A percentile compares a stretch with the other conserved stretches of the same genome.
Evolutionary conservation across 208 protist species (phyloP).

Genomic region (Eutreptiella sp.): DNA sequence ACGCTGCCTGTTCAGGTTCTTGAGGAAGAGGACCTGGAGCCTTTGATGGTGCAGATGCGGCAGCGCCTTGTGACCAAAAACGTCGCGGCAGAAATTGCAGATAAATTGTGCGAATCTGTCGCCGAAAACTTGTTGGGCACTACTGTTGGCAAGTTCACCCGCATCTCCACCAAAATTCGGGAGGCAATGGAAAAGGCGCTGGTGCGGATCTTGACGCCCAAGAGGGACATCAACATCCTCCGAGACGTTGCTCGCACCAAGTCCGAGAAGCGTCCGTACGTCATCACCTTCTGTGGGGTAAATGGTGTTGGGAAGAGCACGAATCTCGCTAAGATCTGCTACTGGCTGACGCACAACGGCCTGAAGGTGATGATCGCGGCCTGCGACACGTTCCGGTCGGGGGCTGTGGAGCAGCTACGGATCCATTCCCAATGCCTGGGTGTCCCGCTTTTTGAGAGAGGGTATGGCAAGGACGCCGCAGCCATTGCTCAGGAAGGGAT

Average conservation of each 20-base stretch:
- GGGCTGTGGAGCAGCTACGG: constrained; percentile 98
- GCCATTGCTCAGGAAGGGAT: constrained; percentile 86
- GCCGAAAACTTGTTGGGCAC: constrained; percentile 75
- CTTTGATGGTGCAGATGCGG: constrained; percentile 77
- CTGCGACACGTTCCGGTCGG: constrained; percentile 99
- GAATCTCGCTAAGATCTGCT: constrained; percentile 94
- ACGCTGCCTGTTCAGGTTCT: constrained; percentile 66
- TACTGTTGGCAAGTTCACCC: constrained; percentile 80
- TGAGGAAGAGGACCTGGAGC: constrained; percentile 71
- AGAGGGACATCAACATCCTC: constrained; percentile 88
- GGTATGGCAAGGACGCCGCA: constrained; percentile 94
- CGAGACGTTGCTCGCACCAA: constrained; percentile 63
- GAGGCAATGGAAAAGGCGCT: constrained; percentile 75
- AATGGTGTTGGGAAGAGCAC: constrained; percentile 99
- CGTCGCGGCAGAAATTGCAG: constrained; percentile 91
- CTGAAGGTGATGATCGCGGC: constrained; percentile 90
- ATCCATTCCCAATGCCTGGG: constrained; percentile 85
- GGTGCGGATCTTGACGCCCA: constrained; percentile 91
- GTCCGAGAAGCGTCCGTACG: constrained; percentile 74
- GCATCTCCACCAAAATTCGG: constrained; percentile 65
- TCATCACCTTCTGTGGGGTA: constrained; percentile 97
- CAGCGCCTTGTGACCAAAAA: constrained; percentile 95
- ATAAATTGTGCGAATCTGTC: constrained; percentile 89
- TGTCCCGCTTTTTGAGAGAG: constrained; percentile 87
- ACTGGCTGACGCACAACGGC: constrained; percentile 88